Conservation (phyloP, 2,329 filamentous ascomycete genomes). For the Cladophialophora yegresii region DNA sequence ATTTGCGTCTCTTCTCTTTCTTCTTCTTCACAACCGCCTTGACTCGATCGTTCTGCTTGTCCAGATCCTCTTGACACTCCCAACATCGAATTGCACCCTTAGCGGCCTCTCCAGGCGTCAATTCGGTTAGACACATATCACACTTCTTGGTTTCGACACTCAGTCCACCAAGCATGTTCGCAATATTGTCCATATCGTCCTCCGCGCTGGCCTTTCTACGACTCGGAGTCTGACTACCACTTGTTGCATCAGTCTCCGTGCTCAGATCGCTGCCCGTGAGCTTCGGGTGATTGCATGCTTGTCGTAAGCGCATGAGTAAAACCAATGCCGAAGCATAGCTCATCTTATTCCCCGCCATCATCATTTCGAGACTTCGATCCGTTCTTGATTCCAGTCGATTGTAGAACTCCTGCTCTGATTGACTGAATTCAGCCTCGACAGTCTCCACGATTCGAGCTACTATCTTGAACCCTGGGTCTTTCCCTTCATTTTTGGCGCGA, state of each 20-base stretch:
- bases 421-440: constrained; percentile 74
- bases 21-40: constrained; percentile 52
- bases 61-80: constrained; percentile 74
- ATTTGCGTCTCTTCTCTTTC: constrained; percentile 46
- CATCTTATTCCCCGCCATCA: constrained; percentile 77
- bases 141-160: constrained; percentile 76
- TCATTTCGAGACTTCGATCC: constrained; percentile 80
- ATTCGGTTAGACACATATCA: constrained; percentile 74
- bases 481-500: constrained; percentile 50
- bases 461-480: constrained; percentile 76
- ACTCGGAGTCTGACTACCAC: constrained; percentile 52
- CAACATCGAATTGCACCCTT: constrained; percentile 63
- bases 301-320: constrained; percentile 81
- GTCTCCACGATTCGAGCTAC: constrained; percentile 86
- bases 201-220: constrained; percentile 53
- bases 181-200: constrained; percentile 76
- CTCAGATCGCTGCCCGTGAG: constrained; percentile 82
- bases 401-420: constrained; percentile 83
- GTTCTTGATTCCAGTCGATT: constrained; percentile 78
- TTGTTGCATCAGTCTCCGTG: constrained; percentile 82
- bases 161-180: constrained; percentile 82
- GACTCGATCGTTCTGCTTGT: constrained; percentile 54
- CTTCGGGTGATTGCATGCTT: constrained; percentile 92
- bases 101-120: constrained; percentile 60
- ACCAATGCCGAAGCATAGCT: constrained; percentile 95